Percentiles rank a stretch among this genome's conserved stretches.
Conservation (phyloP, 495 filamentous ascomycete genomes). For the Recurvomyces mirabilis region DNA sequence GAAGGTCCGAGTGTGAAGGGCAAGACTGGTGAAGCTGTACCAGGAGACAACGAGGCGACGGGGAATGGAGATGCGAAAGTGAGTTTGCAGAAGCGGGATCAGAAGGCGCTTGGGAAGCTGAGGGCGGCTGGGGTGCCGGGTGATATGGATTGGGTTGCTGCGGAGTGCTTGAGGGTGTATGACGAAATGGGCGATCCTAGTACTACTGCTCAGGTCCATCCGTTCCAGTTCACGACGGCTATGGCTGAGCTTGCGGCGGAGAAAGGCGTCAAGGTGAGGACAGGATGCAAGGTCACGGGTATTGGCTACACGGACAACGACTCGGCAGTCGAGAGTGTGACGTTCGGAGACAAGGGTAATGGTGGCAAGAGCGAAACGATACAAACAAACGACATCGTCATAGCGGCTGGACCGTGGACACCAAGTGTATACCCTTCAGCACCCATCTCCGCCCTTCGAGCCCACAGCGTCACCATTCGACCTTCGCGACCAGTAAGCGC, state of each 20-base stretch:
- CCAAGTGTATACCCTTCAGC: slow-evolving; percentile 57
- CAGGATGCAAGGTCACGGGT: slow-evolving; percentile 46
- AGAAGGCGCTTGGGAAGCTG: slow-evolving; percentile 47
- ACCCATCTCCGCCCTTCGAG: slow-evolving; percentile 69
- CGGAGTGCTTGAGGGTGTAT: slow-evolving; percentile 55
- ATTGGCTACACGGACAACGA: slow-evolving; percentile 45
- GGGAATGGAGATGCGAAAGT: slow-evolving; percentile 28
- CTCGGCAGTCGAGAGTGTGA: slow-evolving; percentile 50
- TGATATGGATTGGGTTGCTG: slow-evolving; percentile 79
- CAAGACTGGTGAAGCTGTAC: slow-evolving; percentile 20
- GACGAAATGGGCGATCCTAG: slow-evolving; percentile 71
- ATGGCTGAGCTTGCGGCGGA: slow-evolving; percentile 72
- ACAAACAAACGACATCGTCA: slow-evolving; percentile 66
- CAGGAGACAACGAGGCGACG: slow-evolving; percentile 24
- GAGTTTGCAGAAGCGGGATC: slow-evolving; percentile 63
- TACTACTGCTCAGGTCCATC: slow-evolving; percentile 88
- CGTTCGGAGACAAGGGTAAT: slow-evolving; percentile 42
- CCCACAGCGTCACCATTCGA: slow-evolving; percentile 81
- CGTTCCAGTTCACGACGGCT: slow-evolving; percentile 78
- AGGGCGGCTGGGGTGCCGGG: slow-evolving; percentile 53
- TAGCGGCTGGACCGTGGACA: slow-evolving; percentile 90
- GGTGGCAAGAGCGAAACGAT: slow-evolving; percentile 44
- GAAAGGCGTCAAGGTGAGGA: slow-evolving; percentile 37
- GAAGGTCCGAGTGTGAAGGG: slow-evolving; percentile 27
- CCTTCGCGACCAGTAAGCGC: slow-evolving; percentile 64